A percentile compares a stretch with the other conserved stretches of the same genome.
phyloP scores from a whole-genome alignment of 805 yeast species.

The Starmera amethionina region DNA sequence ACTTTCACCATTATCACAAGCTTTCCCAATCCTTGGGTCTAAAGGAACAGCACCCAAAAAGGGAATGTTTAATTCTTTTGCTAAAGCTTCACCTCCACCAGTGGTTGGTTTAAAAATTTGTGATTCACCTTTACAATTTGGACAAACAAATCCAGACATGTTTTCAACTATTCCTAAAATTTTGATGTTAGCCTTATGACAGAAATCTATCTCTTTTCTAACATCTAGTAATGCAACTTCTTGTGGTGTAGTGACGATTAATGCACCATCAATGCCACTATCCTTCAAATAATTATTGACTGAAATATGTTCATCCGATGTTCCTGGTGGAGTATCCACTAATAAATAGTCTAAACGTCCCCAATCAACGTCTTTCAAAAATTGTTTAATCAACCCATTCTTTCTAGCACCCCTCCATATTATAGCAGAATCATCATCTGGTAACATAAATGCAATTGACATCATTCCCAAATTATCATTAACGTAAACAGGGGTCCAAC shows the following conservation, averaged over 20 bases:
- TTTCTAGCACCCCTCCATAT: slow-evolving; percentile 98
- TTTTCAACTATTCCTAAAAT: slow-evolving; percentile 90
- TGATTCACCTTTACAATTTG: slow-evolving; percentile 83
- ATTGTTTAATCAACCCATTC: slow-evolving; percentile 86
- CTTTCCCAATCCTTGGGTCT: slow-evolving; percentile 87
- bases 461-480: slow-evolving; percentile 91
- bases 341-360: slow-evolving; percentile 77
- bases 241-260: slow-evolving; percentile 94
- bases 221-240: slow-evolving; percentile 95
- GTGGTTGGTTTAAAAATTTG: slow-evolving; percentile 91
- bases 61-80: slow-evolving; percentile 67
- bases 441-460: slow-evolving; percentile 93
- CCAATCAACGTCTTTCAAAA: slow-evolving; percentile 93
- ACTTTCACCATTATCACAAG: slow-evolving; percentile 81
- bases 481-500: slow-evolving; percentile 96
- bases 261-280: slow-evolving; percentile 90
- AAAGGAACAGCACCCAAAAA: slow-evolving; percentile 90
- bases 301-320: slow-evolving; percentile 92
- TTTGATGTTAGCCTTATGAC: slow-evolving; percentile 80
- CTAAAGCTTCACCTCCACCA: slow-evolving; percentile 86
- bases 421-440: slow-evolving; percentile 85
- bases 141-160: slow-evolving; percentile 98
- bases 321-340: slow-evolving; percentile 98
- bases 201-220: slow-evolving; percentile 90
- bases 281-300: slow-evolving; percentile 83